These are phyloP conservation scores for Phytophthora capsici DNA, from an alignment of 352 stramenopile species.

Conservation along the genomic window DNA sequence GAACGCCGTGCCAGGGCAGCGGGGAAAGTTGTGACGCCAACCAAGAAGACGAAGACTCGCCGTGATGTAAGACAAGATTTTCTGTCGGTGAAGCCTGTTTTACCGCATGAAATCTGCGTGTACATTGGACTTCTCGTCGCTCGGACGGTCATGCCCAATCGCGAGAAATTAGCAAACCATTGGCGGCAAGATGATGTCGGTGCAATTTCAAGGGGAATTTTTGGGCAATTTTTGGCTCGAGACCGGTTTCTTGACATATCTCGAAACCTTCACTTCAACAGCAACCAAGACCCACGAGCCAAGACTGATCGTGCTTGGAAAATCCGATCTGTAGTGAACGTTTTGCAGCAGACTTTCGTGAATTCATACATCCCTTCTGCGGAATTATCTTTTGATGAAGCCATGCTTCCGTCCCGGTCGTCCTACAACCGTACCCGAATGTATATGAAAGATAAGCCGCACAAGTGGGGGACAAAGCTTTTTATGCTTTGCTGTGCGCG, in stretches of 20 bases:
- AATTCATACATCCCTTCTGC: not conserved
- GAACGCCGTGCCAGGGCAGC: not conserved
- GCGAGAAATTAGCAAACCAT: constrained; percentile 13
- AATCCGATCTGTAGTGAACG: constrained; percentile 5
- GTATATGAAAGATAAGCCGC: constrained; percentile 19
- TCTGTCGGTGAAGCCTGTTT: not conserved
- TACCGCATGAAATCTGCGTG: constrained; percentile 5
- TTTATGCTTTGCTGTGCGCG: constrained; percentile 13
- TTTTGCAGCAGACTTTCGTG: not conserved
- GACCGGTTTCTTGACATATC: constrained; percentile 15
- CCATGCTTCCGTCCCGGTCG: constrained; percentile 10
- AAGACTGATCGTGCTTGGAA: constrained; percentile 8
- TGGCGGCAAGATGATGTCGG: constrained; percentile 4
- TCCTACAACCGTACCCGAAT: constrained; percentile 5
- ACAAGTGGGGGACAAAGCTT: constrained; percentile 16
- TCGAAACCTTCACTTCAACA: constrained; percentile 18
- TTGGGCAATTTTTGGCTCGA: constrained; percentile 2
- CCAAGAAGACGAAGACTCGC: not conserved
- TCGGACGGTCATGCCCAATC: not conserved
- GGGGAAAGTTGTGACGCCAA: not conserved
- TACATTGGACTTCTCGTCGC: constrained; percentile 5
- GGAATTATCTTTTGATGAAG: constrained; percentile 10
- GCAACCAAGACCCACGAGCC: constrained; percentile 8
- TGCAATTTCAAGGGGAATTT: constrained; percentile 15
- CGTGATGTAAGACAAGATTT: constrained; percentile 12